Evolutionary conservation across 2,329 filamentous ascomycete species (phyloP), one percentile per base, ranked within the genome.

Genomic region (Mycosphaerella sp.): DNA sequence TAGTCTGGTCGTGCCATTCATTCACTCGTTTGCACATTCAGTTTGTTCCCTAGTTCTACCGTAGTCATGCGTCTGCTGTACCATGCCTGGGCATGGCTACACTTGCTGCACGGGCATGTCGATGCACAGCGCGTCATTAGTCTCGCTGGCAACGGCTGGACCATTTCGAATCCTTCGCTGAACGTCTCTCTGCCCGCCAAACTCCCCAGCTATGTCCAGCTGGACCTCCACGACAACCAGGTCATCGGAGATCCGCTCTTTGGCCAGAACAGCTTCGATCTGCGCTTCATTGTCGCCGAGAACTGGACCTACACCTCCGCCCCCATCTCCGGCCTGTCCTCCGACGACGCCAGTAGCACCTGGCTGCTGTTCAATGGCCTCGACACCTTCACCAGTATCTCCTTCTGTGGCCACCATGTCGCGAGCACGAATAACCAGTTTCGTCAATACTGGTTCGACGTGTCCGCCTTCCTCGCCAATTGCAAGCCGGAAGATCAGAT

Each of bases 261-360:
- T 60, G 80, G 78, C 1, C 66, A 81, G 1, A 83, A 82, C 55
- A 80, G 84, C 60, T 81, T 82, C 61, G 72, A 82, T 52, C 72
- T 81, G 12, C 76, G 80, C 23, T 84, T 81, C 80, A 73, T 85
- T 26, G 73, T 74, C n/a, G 71, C 73, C 61, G 70, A 70, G 11
- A 80, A 84, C 62, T 85, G 82, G 81, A 84, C 79, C 0, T 85
- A 84, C 62, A 78, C 74, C 0, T 76, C 75, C n/a, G 69, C 67
- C 6, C 69, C 70, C 0, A 67, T 83, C 2, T 42, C 66, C 7
- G 71, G 67, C 17, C 60, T 80, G 68, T 58, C 26, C 26, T 29
- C 26, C 0, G 53, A 59, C 3, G 69, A 73, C 34, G 65, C 64
- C 1, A 71, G 62, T 4, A 68, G 68, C 6, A 80, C 76, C 2